Evolutionary conservation across 768 basidiomycete species (phyloP).

Genomic region (Boletus rubescentipes): DNA sequence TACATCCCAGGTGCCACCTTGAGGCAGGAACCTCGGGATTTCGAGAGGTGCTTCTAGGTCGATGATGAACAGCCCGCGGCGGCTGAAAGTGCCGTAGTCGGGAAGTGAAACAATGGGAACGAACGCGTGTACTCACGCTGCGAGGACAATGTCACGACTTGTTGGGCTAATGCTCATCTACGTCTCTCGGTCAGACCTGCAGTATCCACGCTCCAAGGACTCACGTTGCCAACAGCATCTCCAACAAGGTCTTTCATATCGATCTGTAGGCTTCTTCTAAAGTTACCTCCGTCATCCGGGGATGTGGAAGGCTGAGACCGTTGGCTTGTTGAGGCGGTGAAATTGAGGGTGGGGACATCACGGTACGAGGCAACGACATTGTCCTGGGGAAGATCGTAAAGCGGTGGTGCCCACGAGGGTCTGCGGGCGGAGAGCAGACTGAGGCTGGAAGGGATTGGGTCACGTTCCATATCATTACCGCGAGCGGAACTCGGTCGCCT

Average conservation of each 20-base stretch:
- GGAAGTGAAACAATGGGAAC: neutral
- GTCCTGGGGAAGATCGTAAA: conserved; percentile 29
- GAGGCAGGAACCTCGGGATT: conserved; percentile 90
- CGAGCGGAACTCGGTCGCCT: conserved; percentile 19
- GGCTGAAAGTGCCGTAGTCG: conserved; percentile 36
- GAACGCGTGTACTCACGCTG: conserved; percentile 55
- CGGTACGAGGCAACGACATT: conserved; percentile 29
- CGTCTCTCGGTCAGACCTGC: conserved; percentile 2
- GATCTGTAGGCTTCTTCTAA: conserved; percentile 62
- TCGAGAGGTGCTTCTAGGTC: conserved; percentile 87
- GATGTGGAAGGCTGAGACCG: conserved; percentile 25
- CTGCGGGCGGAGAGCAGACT: conserved; percentile 35
- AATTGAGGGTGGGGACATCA: conserved; percentile 27
- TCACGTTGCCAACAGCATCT: conserved; percentile 80
- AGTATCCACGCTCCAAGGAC: conserved; percentile 24
- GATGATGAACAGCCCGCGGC: conserved; percentile 92
- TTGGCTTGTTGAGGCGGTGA: conserved; percentile 10
- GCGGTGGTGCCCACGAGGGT: conserved; percentile 34
- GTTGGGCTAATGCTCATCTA: conserved; percentile 93
- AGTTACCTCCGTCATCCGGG: conserved; percentile 58
- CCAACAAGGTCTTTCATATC: conserved; percentile 80
- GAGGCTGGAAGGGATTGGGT: conserved; percentile 28
- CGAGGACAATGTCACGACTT: conserved; percentile 85
- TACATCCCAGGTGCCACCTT: conserved; percentile 96
- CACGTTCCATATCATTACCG: conserved; percentile 21